Evolutionary conservation across 371 early-diverging fungal genomes (phyloP), one percentile per base, ranked within the genome.

Genomic region (Capillidium heterosporum): DNA sequence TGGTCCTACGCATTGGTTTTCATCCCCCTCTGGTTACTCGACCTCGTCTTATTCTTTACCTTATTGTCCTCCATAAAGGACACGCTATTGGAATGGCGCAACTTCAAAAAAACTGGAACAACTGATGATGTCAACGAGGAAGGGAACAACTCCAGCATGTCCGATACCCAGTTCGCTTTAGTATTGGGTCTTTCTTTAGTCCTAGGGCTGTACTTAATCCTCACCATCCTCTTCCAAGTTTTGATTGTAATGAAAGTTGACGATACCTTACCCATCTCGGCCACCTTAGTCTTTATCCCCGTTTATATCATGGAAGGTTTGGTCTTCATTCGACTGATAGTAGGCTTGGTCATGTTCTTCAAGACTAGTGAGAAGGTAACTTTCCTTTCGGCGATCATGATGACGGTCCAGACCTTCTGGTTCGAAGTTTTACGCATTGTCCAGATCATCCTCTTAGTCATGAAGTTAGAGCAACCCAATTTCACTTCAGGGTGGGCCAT

Each of bases 1-100:
- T 90, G 89, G 89, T 67, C 70, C 4, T 91, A 80, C 71, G 58
- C 65, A 5, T 71, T 76, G 0, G 84, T 89, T 0, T 89, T 87
- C 68, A 75, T 74, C 39, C 94, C 94, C 2, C 67, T 88, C 26
- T 91, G 87, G 82, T 71, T 85, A 23, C 65, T 81, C 26, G 75
- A 86, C 59, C 58, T 63, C 1, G 40, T 77, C 23, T 57, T 73
- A 5, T 61, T 61, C 26, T 15, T 60, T 26, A 61, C 64, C 15
- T 29, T 48, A 29, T n/a, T 55, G 40, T 31, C 53, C 44, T 58
- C 65, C 27, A 39, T 13, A 52, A 57, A 27, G 48, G 55, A 53
- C 39, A 32, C 61, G 11, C 43, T 44, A n/a, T 52, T 62, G 11
- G 39, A 39, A 10, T 35, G 55, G 40, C 21, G 42, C 21, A 42